Evolutionary conservation across 2,329 filamentous ascomycete genomes (phyloP).

Genomic region (Penicillium janthinellum): DNA sequence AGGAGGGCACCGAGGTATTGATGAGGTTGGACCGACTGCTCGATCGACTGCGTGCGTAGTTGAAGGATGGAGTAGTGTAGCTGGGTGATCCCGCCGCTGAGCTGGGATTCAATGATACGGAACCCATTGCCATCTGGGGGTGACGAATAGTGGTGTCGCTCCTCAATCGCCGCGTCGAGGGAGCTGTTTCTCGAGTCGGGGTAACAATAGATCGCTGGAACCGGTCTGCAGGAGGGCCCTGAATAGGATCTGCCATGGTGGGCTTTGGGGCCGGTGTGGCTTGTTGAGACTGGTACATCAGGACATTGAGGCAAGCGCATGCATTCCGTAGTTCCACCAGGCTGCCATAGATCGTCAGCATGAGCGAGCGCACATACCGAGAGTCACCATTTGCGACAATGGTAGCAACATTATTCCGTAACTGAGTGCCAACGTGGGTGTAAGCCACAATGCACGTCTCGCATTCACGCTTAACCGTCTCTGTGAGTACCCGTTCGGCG

Average conservation of each 20-base stretch:
- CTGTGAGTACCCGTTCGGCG: conserved; percentile 42
- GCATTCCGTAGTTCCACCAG: conserved; percentile 63
- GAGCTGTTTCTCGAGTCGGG: conserved; percentile 51
- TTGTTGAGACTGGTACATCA: conserved; percentile 34
- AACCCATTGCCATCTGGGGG: conserved; percentile 36
- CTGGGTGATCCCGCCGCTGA: conserved; percentile 34
- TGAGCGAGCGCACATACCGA: conserved; percentile 59
- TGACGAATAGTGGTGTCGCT: conserved; percentile 56
- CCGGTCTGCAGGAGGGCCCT: conserved; percentile 33
- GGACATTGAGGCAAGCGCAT: conserved; percentile 54
- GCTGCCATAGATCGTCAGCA: conserved; percentile 61
- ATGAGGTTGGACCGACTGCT: conserved; percentile 58
- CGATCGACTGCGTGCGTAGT: conserved; percentile 44
- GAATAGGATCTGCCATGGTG: conserved; percentile 33
- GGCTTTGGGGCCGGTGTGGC: conserved; percentile 31
- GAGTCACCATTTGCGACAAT: conserved; percentile 59
- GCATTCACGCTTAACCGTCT: conserved; percentile 50
- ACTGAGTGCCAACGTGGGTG: conserved; percentile 51
- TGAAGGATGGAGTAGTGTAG: conserved; percentile 35
- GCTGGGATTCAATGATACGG: conserved; percentile 35
- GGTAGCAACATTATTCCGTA: conserved; percentile 52
- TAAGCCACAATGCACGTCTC: conserved; percentile 54
- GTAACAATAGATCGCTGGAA: conserved; percentile 39
- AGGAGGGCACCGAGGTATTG: conserved; percentile 48
- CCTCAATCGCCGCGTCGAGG: conserved; percentile 48